These are phyloP conservation scores for Cronartium quercuum DNA, from an alignment of 1,284 basidiomycete genomes.

Conservation along the genomic window DNA sequence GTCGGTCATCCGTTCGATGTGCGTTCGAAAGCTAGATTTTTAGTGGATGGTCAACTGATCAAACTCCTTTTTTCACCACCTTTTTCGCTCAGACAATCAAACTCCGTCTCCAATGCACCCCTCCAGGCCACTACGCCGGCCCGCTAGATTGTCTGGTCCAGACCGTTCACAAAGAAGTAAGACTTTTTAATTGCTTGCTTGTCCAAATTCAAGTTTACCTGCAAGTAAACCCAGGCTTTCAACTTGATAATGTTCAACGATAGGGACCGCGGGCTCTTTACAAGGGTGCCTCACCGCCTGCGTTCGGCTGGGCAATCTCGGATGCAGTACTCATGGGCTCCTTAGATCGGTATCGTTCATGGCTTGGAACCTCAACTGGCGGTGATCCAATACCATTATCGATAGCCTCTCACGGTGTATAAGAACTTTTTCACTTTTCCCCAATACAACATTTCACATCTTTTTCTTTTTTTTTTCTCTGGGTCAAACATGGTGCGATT, in stretches of 20 bases:
- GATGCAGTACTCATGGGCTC: slow-evolving; percentile 70
- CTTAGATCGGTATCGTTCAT: slow-evolving; percentile 50
- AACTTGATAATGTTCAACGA: not conserved
- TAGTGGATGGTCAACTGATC: not conserved
- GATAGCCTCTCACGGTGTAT: slow-evolving; percentile 56
- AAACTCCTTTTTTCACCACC: not conserved
- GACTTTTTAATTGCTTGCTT: slow-evolving; percentile 53
- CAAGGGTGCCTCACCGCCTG: slow-evolving; percentile 63
- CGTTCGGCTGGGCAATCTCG: slow-evolving; percentile 68
- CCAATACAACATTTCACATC: not conserved
- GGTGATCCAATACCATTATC: slow-evolving; percentile 42
- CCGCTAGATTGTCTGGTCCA: slow-evolving; percentile 63
- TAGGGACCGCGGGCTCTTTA: slow-evolving; percentile 1
- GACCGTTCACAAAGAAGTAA: slow-evolving; percentile 59
- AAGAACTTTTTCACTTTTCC: not conserved
- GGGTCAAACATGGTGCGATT: not conserved
- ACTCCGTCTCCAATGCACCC: slow-evolving; percentile 65
- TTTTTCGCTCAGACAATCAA: slow-evolving; percentile 58
- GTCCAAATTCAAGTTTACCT: slow-evolving; percentile 38
- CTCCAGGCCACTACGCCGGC: slow-evolving; percentile 62
- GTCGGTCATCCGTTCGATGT: slow-evolving; percentile 46
- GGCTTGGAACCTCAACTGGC: slow-evolving; percentile 4
- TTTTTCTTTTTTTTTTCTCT: not conserved
- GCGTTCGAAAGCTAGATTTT: not conserved
- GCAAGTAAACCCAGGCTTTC: not conserved